Evolutionary conservation across 306 rosid genomes (phyloP), one percentile per base, ranked within the genome.

Genomic region (Lotus japonicus): DNA sequence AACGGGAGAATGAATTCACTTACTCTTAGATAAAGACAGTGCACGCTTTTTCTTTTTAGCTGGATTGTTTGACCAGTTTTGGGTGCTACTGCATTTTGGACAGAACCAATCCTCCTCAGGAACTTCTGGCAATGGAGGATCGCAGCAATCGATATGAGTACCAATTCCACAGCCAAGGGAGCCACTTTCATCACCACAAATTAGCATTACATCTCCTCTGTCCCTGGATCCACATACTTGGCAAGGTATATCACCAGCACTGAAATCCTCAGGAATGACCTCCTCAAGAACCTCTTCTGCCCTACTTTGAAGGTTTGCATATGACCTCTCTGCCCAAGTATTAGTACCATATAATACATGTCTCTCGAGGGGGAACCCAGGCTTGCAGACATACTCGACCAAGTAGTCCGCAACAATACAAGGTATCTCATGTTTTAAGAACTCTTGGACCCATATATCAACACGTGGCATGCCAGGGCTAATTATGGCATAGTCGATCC

Each of bases 41-140:
- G 68, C 49, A 12, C 80, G 71, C 33, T 81, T 89, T 78, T 76
- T 89, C 77, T 71, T 83, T 68, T 83, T 88, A 71, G 52, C 79
- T 21, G 79, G 23, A 8, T 86, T 19, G 39, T 48, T 78, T 10
- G 78, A 71, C 67, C 65, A 74, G 52, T 71, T 79, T 72, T 53
- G 69, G 49, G 79, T 74, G 26, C 14, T 17, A 60, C 62, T 76
- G 73, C 99, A 94, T 42, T 86, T 50, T 6, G 86, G 68, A 77
- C 97, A 88, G 74, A 90, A 86, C 99, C 99, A 94, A 70, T 90
- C 97, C 54, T 75, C 96, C 72, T 82, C 86, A 3, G 97, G 99
- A 68, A 94, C 51, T 46, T 55, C 65, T 51, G 77, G 16, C 9
- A 90, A 83, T 11, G 99, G 95, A 73, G 99, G 99, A 77, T 79